Conservation (phyloP, 2,329 filamentous ascomycete genomes). For the Tolypocladium sp. region DNA sequence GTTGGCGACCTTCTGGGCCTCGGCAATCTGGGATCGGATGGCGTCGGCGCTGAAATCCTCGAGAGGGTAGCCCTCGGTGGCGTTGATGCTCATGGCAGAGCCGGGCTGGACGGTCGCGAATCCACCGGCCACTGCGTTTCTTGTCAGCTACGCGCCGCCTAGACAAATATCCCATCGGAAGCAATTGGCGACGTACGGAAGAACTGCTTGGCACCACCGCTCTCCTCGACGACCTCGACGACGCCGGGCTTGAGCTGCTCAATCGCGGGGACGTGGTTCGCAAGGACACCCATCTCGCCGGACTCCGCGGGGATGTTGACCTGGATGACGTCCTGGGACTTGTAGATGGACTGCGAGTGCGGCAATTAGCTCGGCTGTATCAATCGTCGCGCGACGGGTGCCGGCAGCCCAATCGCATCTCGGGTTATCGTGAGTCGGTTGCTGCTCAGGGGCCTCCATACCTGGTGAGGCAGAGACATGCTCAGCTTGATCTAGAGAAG, state of each 20-base stretch:
- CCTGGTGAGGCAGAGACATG: constrained; percentile 95
- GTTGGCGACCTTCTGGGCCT: constrained; percentile 89
- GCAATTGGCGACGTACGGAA: constrained; percentile 64
- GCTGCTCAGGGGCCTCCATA: constrained; percentile 40
- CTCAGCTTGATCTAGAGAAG: constrained; percentile 78
- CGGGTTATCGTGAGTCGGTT: constrained; percentile 10
- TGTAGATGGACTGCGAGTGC: constrained; percentile 57
- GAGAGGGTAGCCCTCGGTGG: constrained; percentile 86
- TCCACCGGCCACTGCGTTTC: constrained; percentile 72
- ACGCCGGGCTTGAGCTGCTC: constrained; percentile 98
- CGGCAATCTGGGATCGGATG: constrained; percentile 80
- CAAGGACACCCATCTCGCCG: constrained; percentile 98
- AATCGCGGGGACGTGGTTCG: constrained; percentile 97
- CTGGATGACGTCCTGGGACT: constrained; percentile 68
- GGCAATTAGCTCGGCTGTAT: constrained; percentile 36
- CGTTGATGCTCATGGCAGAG: constrained; percentile 95
- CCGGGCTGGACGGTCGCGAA: constrained; percentile 96
- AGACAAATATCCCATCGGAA: neutral
- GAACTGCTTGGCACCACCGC: constrained; percentile 84
- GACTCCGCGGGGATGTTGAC: constrained; percentile 98
- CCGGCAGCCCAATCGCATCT: constrained; percentile 17
- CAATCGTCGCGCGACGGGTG: constrained; percentile 11
- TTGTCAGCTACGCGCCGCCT: constrained; percentile 3
- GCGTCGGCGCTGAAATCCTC: constrained; percentile 94
- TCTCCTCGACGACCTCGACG: constrained; percentile 92